phyloP scores from a whole-genome alignment of 371 early-diverging fungal genomes.

The Circinella minor region DNA sequence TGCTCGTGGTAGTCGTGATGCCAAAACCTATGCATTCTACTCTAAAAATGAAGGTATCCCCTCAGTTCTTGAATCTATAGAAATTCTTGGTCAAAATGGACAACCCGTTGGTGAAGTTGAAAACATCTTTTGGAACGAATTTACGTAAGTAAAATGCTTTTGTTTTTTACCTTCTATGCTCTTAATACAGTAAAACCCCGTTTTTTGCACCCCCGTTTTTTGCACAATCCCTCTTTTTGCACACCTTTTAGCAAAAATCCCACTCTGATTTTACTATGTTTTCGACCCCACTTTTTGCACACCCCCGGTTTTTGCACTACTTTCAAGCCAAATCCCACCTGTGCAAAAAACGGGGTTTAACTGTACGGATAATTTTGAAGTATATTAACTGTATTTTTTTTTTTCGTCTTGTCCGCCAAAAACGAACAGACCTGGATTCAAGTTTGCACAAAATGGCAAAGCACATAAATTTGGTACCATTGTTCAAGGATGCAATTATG shows the following conservation, averaged over 20 bases:
- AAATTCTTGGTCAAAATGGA: slow-evolving; percentile 46
- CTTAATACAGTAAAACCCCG: too few relatives aligned
- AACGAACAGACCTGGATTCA: slow-evolving; percentile 15
- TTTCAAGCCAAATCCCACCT: too few relatives aligned
- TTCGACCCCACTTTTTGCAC: too few relatives aligned
- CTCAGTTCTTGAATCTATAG: slow-evolving; percentile 35
- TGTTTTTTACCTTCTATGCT: too few relatives aligned
- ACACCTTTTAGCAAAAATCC: too few relatives aligned
- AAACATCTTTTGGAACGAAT: slow-evolving; percentile 31
- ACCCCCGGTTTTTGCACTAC: too few relatives aligned
- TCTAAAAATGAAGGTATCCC: slow-evolving; percentile 27
- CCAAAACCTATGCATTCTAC: slow-evolving; percentile 46
- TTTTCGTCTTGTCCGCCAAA: too few relatives aligned
- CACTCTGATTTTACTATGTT: too few relatives aligned
- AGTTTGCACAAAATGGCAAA: slow-evolving; percentile 27
- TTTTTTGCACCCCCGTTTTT: too few relatives aligned
- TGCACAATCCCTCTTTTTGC: too few relatives aligned
- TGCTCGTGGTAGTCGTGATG: slow-evolving; percentile 59
- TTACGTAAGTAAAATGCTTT: slow-evolving; percentile 20
- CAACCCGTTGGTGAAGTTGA: slow-evolving; percentile 29
- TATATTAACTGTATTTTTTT: too few relatives aligned
- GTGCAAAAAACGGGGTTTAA: too few relatives aligned
- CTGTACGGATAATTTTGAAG: background rate
- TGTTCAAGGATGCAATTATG: slow-evolving; percentile 32
- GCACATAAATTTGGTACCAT: slow-evolving; percentile 33